phyloP scores from a whole-genome alignment of 306 rosid genomes.

The Calophaca sinica region DNA sequence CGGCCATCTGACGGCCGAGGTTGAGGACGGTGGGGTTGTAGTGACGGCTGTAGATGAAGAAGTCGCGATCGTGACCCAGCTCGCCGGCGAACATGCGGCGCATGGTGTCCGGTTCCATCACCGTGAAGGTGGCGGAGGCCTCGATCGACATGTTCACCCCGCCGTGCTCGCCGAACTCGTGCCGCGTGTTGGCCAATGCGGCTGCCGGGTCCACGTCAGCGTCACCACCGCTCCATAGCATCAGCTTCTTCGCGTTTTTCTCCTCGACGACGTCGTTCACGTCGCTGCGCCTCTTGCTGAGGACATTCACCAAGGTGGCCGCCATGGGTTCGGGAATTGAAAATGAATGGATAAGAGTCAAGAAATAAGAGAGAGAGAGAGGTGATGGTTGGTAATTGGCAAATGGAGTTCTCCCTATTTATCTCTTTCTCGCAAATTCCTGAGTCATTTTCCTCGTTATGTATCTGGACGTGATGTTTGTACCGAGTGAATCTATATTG shows the following conservation, averaged over 20 bases:
- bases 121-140: slow-evolving; percentile 96
- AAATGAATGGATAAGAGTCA: too few species aligned
- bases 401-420: too few species aligned
- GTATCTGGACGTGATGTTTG: too few species aligned
- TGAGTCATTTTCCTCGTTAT: too few species aligned
- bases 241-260: slow-evolving; percentile 49
- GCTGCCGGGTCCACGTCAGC: slow-evolving; percentile 62
- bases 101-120: slow-evolving; percentile 92
- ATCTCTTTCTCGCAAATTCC: too few species aligned
- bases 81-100: slow-evolving; percentile 88
- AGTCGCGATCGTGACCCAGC: slow-evolving; percentile 81
- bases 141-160: slow-evolving; percentile 98
- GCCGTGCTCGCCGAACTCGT: slow-evolving; percentile 95
- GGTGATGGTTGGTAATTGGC: too few species aligned
- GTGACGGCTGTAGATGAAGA: slow-evolving; percentile 57
- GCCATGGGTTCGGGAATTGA: too few species aligned
- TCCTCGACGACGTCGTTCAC: slow-evolving; percentile 31
- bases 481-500: too few species aligned
- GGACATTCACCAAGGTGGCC: too few species aligned
- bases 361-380: too few species aligned
- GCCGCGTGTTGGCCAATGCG: slow-evolving; percentile 72
- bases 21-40: slow-evolving; percentile 71
- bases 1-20: slow-evolving; percentile 91
- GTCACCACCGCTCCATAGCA: neutral
- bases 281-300: too few species aligned